Percentiles rank a stretch among this genome's conserved stretches.
phyloP scores from a whole-genome alignment of 306 rosid species.

The Fagus crenata region DNA sequence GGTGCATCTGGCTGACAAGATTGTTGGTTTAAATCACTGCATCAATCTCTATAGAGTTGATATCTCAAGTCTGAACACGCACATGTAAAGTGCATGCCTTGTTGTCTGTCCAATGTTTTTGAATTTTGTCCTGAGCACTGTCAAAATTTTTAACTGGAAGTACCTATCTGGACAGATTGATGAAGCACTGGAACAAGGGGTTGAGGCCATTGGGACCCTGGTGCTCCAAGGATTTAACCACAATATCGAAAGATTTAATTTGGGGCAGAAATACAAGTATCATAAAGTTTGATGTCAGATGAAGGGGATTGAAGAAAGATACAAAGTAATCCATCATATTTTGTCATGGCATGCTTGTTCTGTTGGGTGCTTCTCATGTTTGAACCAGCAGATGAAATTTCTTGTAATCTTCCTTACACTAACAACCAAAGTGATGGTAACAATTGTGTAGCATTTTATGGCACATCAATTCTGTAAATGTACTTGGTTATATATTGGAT shows the following conservation, averaged over 20 bases:
- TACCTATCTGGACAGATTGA: conserved; percentile 54
- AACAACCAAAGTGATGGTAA: not conserved
- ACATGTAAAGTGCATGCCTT: not conserved
- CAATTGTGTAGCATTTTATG: not conserved
- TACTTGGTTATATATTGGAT: not conserved
- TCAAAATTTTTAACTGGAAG: not conserved
- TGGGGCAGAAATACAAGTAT: conserved; percentile 83
- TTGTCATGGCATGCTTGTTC: not conserved
- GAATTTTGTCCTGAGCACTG: not conserved
- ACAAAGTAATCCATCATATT: not conserved
- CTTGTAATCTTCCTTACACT: not conserved
- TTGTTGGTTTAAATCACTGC: not conserved
- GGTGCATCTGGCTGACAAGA: not conserved
- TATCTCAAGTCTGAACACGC: not conserved
- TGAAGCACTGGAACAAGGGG: conserved; percentile 73
- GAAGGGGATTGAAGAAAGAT: not conserved
- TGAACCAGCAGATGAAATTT: not conserved
- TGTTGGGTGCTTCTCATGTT: not conserved
- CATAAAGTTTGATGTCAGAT: conserved; percentile 55
- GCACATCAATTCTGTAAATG: not conserved
- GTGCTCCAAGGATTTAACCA: conserved; percentile 62
- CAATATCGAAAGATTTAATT: conserved; percentile 64
- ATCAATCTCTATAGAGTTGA: not conserved
- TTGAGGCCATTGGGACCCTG: conserved; percentile 64
- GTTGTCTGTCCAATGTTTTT: not conserved